These are phyloP conservation scores for Trichosanthes cucumerina DNA, from an alignment of 306 rosid genomes.

Conservation along the genomic window DNA sequence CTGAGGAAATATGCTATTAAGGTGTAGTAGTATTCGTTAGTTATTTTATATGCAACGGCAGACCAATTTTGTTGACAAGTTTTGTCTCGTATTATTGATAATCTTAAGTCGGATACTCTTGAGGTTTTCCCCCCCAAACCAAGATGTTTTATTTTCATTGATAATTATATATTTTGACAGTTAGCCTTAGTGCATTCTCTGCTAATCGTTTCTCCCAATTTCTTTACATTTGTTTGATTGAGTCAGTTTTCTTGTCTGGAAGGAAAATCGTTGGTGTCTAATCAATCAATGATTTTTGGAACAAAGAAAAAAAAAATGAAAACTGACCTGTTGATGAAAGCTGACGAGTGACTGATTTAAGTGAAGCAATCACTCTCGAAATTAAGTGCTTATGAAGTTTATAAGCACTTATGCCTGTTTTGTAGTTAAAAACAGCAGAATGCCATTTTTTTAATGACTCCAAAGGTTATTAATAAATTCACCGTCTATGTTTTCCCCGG, in stretches of 20 bases:
- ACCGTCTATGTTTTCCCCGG: too few relatives aligned
- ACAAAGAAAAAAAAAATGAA: background rate
- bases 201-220: background rate
- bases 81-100: background rate
- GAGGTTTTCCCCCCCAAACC: background rate
- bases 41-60: background rate
- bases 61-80: conserved; percentile 3
- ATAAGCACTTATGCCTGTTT: too few relatives aligned
- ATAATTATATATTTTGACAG: background rate
- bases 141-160: background rate
- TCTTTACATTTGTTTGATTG: background rate
- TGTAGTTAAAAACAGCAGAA: too few relatives aligned
- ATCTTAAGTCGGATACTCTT: background rate
- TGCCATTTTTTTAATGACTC: too few relatives aligned
- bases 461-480: too few relatives aligned
- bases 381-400: too few relatives aligned
- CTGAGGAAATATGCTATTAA: conserved; percentile 82
- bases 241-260: background rate
- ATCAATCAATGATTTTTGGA: background rate
- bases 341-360: too few relatives aligned
- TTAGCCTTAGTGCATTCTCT: background rate
- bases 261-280: background rate
- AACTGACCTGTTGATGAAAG: background rate
- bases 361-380: too few relatives aligned
- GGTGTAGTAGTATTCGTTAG: conserved; percentile 29